Conservation (phyloP, 805 yeast genomes). For the Zygotorulaspora florentina region DNA sequence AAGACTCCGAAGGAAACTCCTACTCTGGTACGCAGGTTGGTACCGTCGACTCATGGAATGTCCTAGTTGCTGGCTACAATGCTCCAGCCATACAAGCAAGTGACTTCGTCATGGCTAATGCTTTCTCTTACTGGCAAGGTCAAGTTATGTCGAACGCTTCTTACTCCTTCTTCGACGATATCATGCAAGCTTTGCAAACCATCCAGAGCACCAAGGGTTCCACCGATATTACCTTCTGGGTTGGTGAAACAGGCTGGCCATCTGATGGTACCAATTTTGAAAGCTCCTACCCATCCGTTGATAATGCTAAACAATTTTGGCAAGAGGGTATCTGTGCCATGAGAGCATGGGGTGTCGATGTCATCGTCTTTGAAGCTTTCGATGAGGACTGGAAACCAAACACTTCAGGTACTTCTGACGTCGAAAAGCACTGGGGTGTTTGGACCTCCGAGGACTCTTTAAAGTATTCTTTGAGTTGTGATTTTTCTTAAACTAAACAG, state of each 20-base stretch:
- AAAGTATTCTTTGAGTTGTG: conserved; percentile 48
- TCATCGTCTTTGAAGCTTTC: conserved; percentile 87
- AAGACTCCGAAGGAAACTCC: conserved; percentile 77
- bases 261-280: conserved; percentile 74
- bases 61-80: conserved; percentile 74
- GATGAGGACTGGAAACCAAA: conserved; percentile 97
- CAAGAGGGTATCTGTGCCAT: conserved; percentile 85
- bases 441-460: conserved; percentile 49
- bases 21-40: conserved; percentile 76
- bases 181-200: conserved; percentile 92
- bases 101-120: conserved; percentile 87
- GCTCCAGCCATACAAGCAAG: conserved; percentile 70
- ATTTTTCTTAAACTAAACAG: conserved; percentile 34
- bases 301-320: conserved; percentile 79
- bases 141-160: conserved; percentile 80
- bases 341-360: conserved; percentile 94
- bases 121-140: conserved; percentile 99
- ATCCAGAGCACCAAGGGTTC: conserved; percentile 84
- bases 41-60: conserved; percentile 94
- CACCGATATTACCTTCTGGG: conserved; percentile 85
- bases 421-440: conserved; percentile 95
- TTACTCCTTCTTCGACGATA: conserved; percentile 91
- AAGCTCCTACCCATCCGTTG: conserved; percentile 59
- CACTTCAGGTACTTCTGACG: conserved; percentile 78
- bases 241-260: conserved; percentile 98